Base-by-base conservation (phyloP, 225 moss, liverwort and hornwort species). In the Rhytidiadelphus loreus region DNA sequence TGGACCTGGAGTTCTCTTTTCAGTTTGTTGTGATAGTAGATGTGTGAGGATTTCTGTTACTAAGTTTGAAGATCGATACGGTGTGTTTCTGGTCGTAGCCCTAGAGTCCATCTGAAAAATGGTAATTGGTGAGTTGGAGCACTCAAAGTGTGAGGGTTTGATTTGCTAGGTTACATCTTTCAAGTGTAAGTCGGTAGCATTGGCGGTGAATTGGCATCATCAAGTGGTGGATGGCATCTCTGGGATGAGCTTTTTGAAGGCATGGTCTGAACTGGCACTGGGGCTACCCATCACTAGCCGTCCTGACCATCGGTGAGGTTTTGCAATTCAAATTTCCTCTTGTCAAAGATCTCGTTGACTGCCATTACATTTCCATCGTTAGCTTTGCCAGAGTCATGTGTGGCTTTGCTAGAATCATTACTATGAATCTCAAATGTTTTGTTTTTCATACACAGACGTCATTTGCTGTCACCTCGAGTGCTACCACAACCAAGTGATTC, bases 201-300 rank as follows among this genome's bases (percentile, higher is more conserved):
- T 93, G 88, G 90, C 91, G 33, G 91, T 90, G 91, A 93, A 93
- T 26, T 93, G 93, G 93, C 87, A 89, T 87, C 93, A 93, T 80
- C 78, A 87, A 35, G 88, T 91, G 71, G 86, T 16, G 65, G 91
- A 93, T 87, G 91, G 93, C 73, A 9, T 9, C 41, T 78, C 90
- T n/a, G 93, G 93, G 52, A 91, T 91, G 83, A 80, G n/a, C 6
- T 93, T 91, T 87, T 41, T 93, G 82, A 93, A 93, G 90, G 90
- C 93, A 55, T 91, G 91, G 93, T 91, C 93, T 60, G 93, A 91
- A 82, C 30, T 90, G 85, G 90, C 93, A 66, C 87, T 63, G 16
- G 91, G 93, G 30, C 57, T 90, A 18, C 87, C 91, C 56, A 57
- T 93, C 82, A 90, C 85, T 82, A 78, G 29, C 79, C 90, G 22